Conservation (phyloP, 352 stramenopile species). For the Phytophthora brassicae region DNA sequence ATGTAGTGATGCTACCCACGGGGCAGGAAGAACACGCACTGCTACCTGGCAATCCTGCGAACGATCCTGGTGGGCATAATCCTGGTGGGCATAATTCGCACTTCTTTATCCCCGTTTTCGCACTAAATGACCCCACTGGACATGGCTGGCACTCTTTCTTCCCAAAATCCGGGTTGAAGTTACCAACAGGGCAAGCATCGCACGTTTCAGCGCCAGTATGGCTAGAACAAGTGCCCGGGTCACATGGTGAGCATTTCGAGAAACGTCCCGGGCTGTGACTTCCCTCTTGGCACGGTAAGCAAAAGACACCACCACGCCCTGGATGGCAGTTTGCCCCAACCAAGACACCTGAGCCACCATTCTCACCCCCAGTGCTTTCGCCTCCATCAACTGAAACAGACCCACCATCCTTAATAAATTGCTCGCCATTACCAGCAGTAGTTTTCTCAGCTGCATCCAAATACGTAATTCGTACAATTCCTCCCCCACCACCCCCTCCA, state of each 20-base stretch:
- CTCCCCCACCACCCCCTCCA: slow-evolving; percentile 62
- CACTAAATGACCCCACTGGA: slow-evolving; percentile 54
- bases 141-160: slow-evolving; percentile 66
- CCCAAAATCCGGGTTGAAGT: slow-evolving; percentile 75
- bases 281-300: slow-evolving; percentile 60
- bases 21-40: slow-evolving; percentile 55
- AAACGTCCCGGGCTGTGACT: slow-evolving; percentile 60
- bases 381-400: slow-evolving; percentile 47
- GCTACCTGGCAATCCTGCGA: slow-evolving; percentile 45
- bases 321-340: slow-evolving; percentile 58
- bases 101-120: slow-evolving; percentile 43
- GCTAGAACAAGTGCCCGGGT: slow-evolving; percentile 61
- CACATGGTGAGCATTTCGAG: slow-evolving; percentile 68
- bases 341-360: slow-evolving; percentile 52
- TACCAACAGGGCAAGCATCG: slow-evolving; percentile 48
- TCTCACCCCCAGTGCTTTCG: slow-evolving; percentile 57
- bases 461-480: slow-evolving; percentile 64
- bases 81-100: slow-evolving; percentile 58
- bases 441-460: slow-evolving; percentile 20
- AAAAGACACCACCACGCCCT: slow-evolving; percentile 70
- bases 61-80: slow-evolving; percentile 60
- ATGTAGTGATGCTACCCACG: slow-evolving; percentile 58
- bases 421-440: slow-evolving; percentile 39
- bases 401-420: slow-evolving; percentile 65
- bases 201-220: slow-evolving; percentile 50